Percentiles rank a stretch among this genome's conserved stretches.
Evolutionary conservation across 169 alveolate genomes (phyloP).

Genomic region (Eimeria sp.): DNA sequence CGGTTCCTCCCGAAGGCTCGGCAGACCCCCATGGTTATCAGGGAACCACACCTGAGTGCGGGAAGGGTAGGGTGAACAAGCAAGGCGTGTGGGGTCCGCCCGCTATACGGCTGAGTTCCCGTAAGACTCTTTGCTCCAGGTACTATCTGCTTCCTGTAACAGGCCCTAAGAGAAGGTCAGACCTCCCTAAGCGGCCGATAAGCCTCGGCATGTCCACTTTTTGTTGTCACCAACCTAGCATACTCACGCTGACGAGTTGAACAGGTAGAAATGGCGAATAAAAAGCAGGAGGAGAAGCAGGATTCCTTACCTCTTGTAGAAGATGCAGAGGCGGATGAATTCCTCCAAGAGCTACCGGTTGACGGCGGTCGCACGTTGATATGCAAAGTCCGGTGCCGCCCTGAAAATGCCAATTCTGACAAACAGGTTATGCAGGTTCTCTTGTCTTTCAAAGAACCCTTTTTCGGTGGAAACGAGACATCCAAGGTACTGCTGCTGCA

Average conservation of each 20-base stretch:
- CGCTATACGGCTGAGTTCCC: neutral
- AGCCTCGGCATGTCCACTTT: conserved; percentile 9
- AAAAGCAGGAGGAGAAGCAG: conserved; percentile 1
- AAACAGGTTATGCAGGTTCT: conserved; percentile 47
- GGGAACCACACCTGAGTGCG: neutral
- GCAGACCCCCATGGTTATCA: neutral
- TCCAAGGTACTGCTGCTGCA: conserved; percentile 59
- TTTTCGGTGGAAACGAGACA: conserved; percentile 32
- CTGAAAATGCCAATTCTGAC: neutral
- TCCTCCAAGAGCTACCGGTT: conserved; percentile 42
- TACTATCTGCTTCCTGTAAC: neutral
- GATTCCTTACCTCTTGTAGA: conserved; percentile 3
- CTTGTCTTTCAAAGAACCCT: conserved; percentile 64
- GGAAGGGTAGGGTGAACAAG: neutral
- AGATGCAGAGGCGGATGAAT: conserved; percentile 44
- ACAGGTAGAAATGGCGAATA: conserved; percentile 29
- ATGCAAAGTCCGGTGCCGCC: conserved; percentile 68
- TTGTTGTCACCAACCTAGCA: neutral
- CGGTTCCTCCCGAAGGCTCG: neutral
- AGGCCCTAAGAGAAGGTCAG: conserved; percentile 1
- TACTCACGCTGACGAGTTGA: neutral
- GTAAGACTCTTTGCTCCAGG: neutral
- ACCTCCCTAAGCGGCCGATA: neutral
- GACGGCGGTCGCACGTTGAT: conserved; percentile 73
- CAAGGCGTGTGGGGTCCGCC: conserved; percentile 40